These are phyloP conservation scores for Fusarium armeniacum DNA, from an alignment of 2,329 filamentous ascomycete genomes.

Conservation along the genomic window DNA sequence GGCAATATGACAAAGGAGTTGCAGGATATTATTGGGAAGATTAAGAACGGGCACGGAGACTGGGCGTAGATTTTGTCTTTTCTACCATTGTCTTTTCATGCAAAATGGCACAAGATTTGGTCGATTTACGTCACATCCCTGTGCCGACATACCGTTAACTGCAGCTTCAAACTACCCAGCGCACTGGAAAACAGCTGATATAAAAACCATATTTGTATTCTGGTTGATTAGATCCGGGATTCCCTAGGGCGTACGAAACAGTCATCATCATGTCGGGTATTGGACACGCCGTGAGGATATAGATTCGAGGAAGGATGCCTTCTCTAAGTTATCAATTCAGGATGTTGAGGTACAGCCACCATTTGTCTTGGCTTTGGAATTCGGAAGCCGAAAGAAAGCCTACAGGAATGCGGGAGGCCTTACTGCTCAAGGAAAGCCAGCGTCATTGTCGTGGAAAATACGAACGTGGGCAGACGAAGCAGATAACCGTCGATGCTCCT, in stretches of 20 bases:
- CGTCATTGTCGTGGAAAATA: not conserved
- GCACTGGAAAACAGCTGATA: not conserved
- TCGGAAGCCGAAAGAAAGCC: conserved; percentile 18
- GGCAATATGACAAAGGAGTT: conserved; percentile 29
- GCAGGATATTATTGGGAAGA: conserved; percentile 25
- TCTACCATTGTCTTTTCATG: not conserved
- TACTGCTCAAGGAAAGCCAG: not conserved
- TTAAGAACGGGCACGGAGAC: conserved; percentile 15
- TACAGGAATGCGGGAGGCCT: not conserved
- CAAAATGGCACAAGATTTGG: not conserved
- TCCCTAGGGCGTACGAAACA: not conserved
- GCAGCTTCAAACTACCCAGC: not conserved
- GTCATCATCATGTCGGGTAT: not conserved
- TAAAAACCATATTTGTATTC: not conserved
- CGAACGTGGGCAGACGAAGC: not conserved
- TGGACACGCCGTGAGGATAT: rapidly evolving
- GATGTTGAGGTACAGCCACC: not conserved
- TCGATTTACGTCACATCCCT: not conserved
- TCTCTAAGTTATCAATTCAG: too few species aligned
- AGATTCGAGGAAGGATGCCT: not conserved
- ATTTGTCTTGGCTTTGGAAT: not conserved
- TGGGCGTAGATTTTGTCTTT: too few species aligned
- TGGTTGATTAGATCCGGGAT: not conserved
- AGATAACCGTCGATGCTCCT: not conserved
- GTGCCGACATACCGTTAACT: not conserved